Evolutionary conservation across 2,329 filamentous ascomycete species (phyloP).

Genomic region (Waltergamsia citrina): DNA sequence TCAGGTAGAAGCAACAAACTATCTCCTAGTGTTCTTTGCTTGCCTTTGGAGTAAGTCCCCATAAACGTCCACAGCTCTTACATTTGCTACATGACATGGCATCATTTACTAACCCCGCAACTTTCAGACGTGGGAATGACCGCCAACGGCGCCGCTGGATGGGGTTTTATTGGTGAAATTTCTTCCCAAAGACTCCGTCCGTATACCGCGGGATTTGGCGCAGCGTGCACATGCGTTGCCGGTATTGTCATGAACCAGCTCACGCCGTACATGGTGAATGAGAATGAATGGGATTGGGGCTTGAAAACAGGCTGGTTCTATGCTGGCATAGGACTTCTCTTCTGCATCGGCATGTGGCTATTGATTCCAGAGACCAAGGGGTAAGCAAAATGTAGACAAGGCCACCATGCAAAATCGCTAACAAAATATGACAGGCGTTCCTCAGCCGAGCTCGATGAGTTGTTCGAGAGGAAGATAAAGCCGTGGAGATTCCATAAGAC

Average conservation of each 20-base stretch:
- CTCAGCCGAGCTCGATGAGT: constrained; percentile 15
- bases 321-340: constrained; percentile 5
- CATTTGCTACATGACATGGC: neutral
- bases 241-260: constrained; percentile 6
- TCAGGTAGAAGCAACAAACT: constrained; percentile 5
- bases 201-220: constrained; percentile 12
- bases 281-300: constrained; percentile 6
- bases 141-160: constrained; percentile 15
- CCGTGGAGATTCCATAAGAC: constrained; percentile 13
- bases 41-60: constrained; percentile 12
- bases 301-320: constrained; percentile 9
- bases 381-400: constrained; percentile 2
- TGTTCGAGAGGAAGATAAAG: constrained; percentile 16
- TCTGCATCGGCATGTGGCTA: constrained; percentile 6
- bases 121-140: constrained; percentile 13
- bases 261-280: constrained; percentile 5
- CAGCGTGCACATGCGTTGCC: constrained; percentile 8
- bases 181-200: constrained; percentile 15
- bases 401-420: neutral
- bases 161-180: constrained; percentile 19
- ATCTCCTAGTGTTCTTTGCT: constrained; percentile 12
- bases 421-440: constrained; percentile 8
- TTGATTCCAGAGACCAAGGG: constrained; percentile 9
- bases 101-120: neutral
- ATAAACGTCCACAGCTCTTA: no score